A percentile compares a stretch with the other conserved stretches of the same genome.
Conservation (phyloP, 208 protist genomes). For the Trichomonas gallinae region DNA sequence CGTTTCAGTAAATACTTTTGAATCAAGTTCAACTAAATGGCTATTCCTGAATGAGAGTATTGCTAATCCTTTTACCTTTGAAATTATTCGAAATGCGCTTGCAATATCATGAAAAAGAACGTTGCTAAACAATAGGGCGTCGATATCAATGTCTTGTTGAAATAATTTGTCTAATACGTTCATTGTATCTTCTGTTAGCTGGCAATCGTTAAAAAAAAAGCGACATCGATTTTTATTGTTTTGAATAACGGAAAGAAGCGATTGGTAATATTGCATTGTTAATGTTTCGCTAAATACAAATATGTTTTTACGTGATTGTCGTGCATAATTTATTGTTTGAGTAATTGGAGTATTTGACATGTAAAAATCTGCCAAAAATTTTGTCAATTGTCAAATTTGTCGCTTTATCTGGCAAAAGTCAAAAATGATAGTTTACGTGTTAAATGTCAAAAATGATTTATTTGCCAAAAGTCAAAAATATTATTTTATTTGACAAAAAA, state of each 20-base stretch:
- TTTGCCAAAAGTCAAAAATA: no score
- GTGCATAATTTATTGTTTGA: background rate
- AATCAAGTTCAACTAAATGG: background rate
- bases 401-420: no score
- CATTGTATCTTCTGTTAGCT: background rate
- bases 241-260: background rate
- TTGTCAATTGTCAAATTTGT: no score
- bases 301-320: background rate
- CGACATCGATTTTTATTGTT: background rate
- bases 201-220: background rate
- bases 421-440: no score
- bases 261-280: background rate
- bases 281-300: background rate
- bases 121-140: background rate
- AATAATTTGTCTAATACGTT: background rate
- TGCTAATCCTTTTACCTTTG: background rate
- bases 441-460: no score
- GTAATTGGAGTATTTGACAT: background rate
- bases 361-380: no score
- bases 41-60: background rate
- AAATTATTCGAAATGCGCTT: background rate
- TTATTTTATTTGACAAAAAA: no score
- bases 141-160: background rate
- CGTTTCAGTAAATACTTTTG: background rate
- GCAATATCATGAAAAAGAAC: background rate